phyloP scores from a whole-genome alignment of 2,329 filamentous ascomycete genomes.

The Ramularia collo-cygni region DNA sequence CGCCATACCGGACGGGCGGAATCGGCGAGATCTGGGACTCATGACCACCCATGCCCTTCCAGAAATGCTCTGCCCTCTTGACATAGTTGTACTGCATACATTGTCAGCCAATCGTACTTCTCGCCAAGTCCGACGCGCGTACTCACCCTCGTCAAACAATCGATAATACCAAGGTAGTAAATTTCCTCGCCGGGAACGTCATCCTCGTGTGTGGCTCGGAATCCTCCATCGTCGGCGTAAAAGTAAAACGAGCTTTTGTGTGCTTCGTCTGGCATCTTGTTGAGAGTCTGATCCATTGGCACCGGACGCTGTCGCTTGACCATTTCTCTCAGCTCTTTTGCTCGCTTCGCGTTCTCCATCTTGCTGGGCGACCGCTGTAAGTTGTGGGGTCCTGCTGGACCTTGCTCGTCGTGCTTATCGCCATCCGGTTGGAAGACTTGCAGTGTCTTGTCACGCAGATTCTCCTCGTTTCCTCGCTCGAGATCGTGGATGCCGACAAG shows the following conservation, averaged over 20 bases:
- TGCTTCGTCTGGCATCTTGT: constrained; percentile 81
- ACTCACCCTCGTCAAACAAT: constrained; percentile 93
- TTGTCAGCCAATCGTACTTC: neutral
- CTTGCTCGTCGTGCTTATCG: constrained; percentile 36
- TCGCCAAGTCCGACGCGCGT: neutral
- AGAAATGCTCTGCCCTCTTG: constrained; percentile 94
- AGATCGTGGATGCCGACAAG: constrained; percentile 91
- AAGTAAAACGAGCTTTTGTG: constrained; percentile 69
- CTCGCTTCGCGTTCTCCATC: constrained; percentile 83
- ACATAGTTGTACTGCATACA: constrained; percentile 71
- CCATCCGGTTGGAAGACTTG: constrained; percentile 90
- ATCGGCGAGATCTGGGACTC: constrained; percentile 87
- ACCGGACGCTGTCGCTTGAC: constrained; percentile 89
- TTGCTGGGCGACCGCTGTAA: constrained; percentile 89
- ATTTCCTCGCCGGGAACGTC: constrained; percentile 80
- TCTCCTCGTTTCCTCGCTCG: constrained; percentile 87
- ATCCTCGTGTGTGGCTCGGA: constrained; percentile 87
- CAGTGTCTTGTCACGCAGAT: constrained; percentile 79
- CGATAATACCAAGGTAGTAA: constrained; percentile 97
- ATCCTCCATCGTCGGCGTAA: constrained; percentile 88
- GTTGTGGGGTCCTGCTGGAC: constrained; percentile 35
- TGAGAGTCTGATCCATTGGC: constrained; percentile 76
- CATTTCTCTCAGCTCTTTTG: constrained; percentile 81
- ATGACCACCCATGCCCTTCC: constrained; percentile 84
- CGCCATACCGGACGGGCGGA: constrained; percentile 82